phyloP scores from a whole-genome alignment of 768 basidiomycete species.

The Clathrus columnatus region DNA sequence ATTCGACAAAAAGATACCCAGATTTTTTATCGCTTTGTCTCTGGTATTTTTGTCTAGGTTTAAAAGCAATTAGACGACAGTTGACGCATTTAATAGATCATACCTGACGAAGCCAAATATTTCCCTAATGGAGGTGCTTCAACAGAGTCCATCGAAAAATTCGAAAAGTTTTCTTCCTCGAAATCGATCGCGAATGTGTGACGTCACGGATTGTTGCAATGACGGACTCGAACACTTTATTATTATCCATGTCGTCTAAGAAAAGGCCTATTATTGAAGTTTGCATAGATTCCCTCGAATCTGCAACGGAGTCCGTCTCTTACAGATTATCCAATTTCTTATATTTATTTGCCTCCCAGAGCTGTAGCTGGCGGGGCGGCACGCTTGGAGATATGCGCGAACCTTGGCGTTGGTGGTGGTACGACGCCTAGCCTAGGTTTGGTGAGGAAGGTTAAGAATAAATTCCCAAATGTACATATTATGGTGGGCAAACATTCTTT shows the following conservation, averaged over 20 bases:
- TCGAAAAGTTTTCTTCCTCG: slow-evolving; percentile 5
- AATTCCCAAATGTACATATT: slow-evolving; percentile 30
- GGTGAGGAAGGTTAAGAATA: slow-evolving; percentile 45
- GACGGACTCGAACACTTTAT: neutral
- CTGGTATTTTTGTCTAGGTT: slow-evolving; percentile 77
- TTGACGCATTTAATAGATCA: slow-evolving; percentile 17
- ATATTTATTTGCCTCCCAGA: slow-evolving; percentile 28
- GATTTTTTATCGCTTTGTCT: slow-evolving; percentile 80
- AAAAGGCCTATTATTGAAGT: slow-evolving; percentile 40
- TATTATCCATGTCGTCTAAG: neutral
- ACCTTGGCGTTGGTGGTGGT: slow-evolving; percentile 66
- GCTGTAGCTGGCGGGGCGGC: slow-evolving; percentile 65
- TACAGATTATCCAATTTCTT: neutral
- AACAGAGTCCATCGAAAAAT: slow-evolving; percentile 15
- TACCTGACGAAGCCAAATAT: slow-evolving; percentile 87
- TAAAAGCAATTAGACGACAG: neutral
- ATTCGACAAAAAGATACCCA: slow-evolving; percentile 72
- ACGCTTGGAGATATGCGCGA: slow-evolving; percentile 69
- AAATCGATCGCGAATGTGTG: too few relatives aligned
- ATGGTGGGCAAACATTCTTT: slow-evolving; percentile 43
- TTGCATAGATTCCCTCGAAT: slow-evolving; percentile 70
- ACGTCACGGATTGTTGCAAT: neutral
- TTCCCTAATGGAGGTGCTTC: slow-evolving; percentile 69
- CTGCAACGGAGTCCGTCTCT: slow-evolving; percentile 50
- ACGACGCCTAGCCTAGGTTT: slow-evolving; percentile 78